Conservation (phyloP, 1,284 basidiomycete species). For the Boletus sp. region DNA sequence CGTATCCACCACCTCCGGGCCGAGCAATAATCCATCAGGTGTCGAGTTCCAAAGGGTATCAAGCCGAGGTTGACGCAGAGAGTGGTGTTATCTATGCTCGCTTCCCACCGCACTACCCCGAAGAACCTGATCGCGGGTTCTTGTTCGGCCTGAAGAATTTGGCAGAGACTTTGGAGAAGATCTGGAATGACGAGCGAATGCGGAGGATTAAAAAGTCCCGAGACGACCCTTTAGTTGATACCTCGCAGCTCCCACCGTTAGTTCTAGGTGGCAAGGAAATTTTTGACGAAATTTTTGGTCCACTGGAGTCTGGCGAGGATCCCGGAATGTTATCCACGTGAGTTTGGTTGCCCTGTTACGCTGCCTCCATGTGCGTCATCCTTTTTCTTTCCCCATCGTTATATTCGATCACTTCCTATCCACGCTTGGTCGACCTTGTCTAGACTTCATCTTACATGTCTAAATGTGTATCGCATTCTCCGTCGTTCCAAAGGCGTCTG, state of each 20-base stretch:
- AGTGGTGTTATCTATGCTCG: constrained; percentile 79
- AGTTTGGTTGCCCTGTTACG: constrained; percentile 15
- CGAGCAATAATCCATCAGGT: constrained; percentile 41
- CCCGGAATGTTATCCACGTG: constrained; percentile 70
- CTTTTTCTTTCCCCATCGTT: background rate
- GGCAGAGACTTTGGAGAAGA: constrained; percentile 66
- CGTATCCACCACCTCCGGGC: constrained; percentile 47
- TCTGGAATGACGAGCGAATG: constrained; percentile 82
- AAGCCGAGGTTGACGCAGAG: constrained; percentile 72
- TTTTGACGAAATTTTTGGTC: constrained; percentile 68
- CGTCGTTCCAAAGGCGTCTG: background rate
- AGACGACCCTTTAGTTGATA: constrained; percentile 48
- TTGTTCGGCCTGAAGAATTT: constrained; percentile 87
- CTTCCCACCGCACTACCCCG: constrained; percentile 89
- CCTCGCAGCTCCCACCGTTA: constrained; percentile 57
- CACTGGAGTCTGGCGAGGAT: constrained; percentile 53
- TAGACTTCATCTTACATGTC: constrained; percentile 22
- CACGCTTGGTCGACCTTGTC: background rate
- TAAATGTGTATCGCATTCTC: constrained; percentile 18
- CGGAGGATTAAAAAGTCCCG: constrained; percentile 60
- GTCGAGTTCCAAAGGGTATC: constrained; percentile 72
- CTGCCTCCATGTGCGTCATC: background rate
- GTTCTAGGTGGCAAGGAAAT: constrained; percentile 69
- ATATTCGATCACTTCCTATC: background rate
- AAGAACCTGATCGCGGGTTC: constrained; percentile 91